Base-by-base conservation (phyloP, 441 rosid genomes). In the Theobroma grandiflorum region DNA sequence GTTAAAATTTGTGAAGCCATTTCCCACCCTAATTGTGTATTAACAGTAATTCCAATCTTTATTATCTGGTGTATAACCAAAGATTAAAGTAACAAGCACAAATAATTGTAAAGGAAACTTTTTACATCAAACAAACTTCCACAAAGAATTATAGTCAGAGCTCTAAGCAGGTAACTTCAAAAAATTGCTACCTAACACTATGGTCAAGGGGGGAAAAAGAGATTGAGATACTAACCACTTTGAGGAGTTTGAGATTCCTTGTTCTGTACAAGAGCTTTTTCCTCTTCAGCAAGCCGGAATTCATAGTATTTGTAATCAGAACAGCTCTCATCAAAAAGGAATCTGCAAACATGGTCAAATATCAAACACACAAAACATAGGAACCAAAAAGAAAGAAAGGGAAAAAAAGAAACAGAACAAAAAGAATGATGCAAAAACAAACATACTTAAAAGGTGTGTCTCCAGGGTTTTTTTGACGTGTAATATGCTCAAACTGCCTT, bases 401-500 rank as follows among this genome's bases (percentile, higher is more conserved):
- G 65, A 72, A 52, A 67, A 40, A 7, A 61, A 20, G 40, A 1
- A 31, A 77, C 64, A 12, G 43, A 31, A 53, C 57, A 67, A 69
- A 81, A 58, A 57, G 12, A 11, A 22, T 59, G 38, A 12, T n/a
- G 75, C 35, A 20, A 47, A 33, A 53, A 49, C 22, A 16, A 50
- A 86, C 98, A 64, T 91, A 95, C 99, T 89, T 94, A 82, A 95
- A 95, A 52, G 97, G 99, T 62, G 97, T 94, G 63, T 95, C 95
- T 59, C 99, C 98, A 65, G 99, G 99, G 87, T 95, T 95, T 83
- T 93, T 97, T 82, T 94, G 97, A 55, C 99, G 93, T 57, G 98
- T 94, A 82, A 92, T 68, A 80, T 93, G 70, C 90, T 97, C 99
- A 89, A 97, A 91, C 79, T 95, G 94, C 91, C 98, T 89, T 85